Evolutionary conservation across 2,329 filamentous ascomycete genomes (phyloP), one percentile per base, ranked within the genome.

Genomic region (Fusarium tanahbumbuense): DNA sequence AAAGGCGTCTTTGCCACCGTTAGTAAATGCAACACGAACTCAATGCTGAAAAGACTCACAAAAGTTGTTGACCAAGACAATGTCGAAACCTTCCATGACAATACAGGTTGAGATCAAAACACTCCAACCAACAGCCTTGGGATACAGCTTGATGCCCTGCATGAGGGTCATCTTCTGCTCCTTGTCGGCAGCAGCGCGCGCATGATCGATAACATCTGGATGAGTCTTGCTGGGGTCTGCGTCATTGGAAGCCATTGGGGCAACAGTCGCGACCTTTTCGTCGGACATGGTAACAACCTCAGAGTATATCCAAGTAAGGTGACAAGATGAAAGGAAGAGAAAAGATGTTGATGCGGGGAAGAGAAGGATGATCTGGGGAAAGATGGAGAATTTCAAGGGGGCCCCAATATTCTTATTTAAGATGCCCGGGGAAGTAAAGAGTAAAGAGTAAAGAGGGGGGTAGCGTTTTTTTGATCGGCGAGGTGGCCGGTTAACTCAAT

Each of bases 71-170:
- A 73, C 70, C 1, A 73, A 47, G 5, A 60, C 61, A 25, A 73
- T 68, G 4, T 73, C 70, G 6, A 71, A 73, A 11, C 70, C 70
- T 47, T 73, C 70, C 70, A 73, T 73, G 16, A 73, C 70, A 53
- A 73, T 73, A 20, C 67, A 73, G 11, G 70, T 73, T 2, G 70
- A 73, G 27, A 73, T 73, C 8, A 73, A 56, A 5, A 73, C 12
- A 37, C 70, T 73, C 70, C 70, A 73, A 5, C 18, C 64, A 3
- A 73, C 62, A 46, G 70, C 70, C 56, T 73, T 73, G 27, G 70
- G 70, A 50, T 73, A 73, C 46, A 73, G 58, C 23, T 45, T 71
- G 44, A 73, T 60, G 32, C 70, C 70, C 67, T 73, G 70, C 47
- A 69, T 60, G 23, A 73, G 70, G 47, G 70, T 73, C 70, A 73